Conservation (phyloP, 2,329 filamentous ascomycete species). For the Cladophialophora exuberans region DNA sequence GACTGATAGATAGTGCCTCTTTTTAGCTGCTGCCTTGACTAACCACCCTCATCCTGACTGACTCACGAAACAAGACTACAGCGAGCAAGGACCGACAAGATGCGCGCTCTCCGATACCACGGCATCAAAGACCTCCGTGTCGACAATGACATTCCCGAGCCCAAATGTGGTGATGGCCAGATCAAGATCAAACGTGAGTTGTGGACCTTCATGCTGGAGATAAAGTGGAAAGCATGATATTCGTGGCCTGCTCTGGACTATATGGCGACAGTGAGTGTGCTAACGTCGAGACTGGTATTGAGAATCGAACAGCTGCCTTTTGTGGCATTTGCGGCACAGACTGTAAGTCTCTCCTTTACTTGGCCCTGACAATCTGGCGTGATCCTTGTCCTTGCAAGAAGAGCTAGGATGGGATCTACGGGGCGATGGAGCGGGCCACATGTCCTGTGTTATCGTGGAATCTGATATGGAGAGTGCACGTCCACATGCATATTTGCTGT, state of each 20-base stretch:
- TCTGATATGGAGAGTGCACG: not conserved
- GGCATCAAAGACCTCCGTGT: slow-evolving; percentile 41
- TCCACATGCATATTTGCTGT: no score
- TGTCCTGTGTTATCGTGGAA: no score
- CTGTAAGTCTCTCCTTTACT: slow-evolving; percentile 15
- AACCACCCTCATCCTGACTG: no score
- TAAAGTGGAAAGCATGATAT: not conserved
- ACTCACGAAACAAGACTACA: not conserved
- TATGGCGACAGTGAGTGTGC: not conserved
- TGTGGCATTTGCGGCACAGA: slow-evolving; percentile 47
- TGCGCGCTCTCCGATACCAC: slow-evolving; percentile 44
- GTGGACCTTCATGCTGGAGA: not conserved
- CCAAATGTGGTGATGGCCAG: slow-evolving; percentile 52
- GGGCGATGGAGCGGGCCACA: not conserved
- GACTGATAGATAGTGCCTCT: no score
- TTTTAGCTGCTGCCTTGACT: no score
- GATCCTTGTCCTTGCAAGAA: not conserved
- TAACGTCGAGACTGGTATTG: slow-evolving; percentile 17
- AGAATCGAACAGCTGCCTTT: slow-evolving; percentile 38
- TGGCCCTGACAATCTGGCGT: not conserved
- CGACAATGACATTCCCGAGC: slow-evolving; percentile 40
- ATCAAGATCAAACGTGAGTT: slow-evolving; percentile 42
- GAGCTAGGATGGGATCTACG: not conserved
- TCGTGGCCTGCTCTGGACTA: not conserved
- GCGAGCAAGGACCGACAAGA: slow-evolving; percentile 20